These are phyloP conservation scores for Ogataea chonburiensis DNA, from an alignment of 805 yeast genomes.

Conservation along the genomic window DNA sequence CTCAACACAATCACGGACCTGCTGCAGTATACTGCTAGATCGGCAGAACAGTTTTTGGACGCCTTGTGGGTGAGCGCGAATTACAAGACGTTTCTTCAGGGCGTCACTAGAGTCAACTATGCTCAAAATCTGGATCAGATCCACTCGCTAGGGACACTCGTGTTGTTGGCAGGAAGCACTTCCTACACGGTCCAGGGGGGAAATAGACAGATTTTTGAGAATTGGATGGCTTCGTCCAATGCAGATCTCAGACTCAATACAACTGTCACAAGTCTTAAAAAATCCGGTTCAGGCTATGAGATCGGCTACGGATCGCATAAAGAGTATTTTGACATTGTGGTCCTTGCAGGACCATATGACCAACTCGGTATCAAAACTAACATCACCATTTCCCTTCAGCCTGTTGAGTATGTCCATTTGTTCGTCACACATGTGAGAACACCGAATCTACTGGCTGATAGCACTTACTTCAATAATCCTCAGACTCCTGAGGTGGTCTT, in stretches of 20 bases:
- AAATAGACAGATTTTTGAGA: slow-evolving; percentile 42
- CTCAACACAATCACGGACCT: slow-evolving; percentile 26
- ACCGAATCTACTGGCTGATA: slow-evolving; percentile 14
- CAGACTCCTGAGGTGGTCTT: slow-evolving; percentile 30
- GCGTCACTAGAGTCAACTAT: slow-evolving; percentile 45
- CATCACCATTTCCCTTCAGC: slow-evolving; percentile 7
- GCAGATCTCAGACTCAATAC: slow-evolving; percentile 36
- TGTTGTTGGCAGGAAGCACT: slow-evolving; percentile 39
- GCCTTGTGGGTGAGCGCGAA: slow-evolving; percentile 25
- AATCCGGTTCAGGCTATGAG: slow-evolving; percentile 3
- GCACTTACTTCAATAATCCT: slow-evolving; percentile 14
- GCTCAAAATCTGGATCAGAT: slow-evolving; percentile 40
- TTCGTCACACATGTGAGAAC: slow-evolving; percentile 38
- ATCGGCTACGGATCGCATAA: slow-evolving; percentile 4
- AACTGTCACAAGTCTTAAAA: slow-evolving; percentile 27
- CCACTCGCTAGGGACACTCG: slow-evolving; percentile 43
- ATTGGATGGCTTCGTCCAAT: slow-evolving; percentile 35
- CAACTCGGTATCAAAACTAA: slow-evolving; percentile 29
- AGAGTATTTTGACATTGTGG: slow-evolving; percentile 40
- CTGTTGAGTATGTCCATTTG: slow-evolving; percentile 37
- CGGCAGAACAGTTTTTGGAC: slow-evolving; percentile 30
- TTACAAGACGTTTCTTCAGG: slow-evolving; percentile 35
- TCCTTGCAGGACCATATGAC: slow-evolving; percentile 43
- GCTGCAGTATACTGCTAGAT: slow-evolving; percentile 19
- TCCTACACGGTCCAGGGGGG: slow-evolving; percentile 43